Base-by-base conservation (phyloP, 345 rosid genomes). In the Kernera saxatilis region DNA sequence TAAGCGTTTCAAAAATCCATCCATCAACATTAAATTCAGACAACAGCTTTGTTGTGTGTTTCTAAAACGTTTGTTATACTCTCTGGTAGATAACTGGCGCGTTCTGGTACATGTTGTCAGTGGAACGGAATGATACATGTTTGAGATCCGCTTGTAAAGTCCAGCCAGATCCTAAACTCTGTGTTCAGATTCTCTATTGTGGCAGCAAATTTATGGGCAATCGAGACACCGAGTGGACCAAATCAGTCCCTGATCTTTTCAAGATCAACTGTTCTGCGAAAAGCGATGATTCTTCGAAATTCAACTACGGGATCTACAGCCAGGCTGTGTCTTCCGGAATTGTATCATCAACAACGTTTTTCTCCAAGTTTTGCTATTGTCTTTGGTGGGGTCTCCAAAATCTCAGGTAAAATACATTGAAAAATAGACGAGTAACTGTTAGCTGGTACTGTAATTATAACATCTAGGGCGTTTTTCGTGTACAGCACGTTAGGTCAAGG, bases 351-450 rank as follows among this genome's bases (percentile, higher is more conserved):
- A 70, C 80, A 26, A 29, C 52, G 7, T 85, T 92, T 46, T 50
- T 81, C 80, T 63, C 88, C 15, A 89, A 86, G 72, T 89, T 89
- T 76, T 84, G 81, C 54, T 89, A 85, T 78, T 92, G 96, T 66
- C 85, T 89, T 8, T 89, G 98, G 98, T 92, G 96, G 96, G 98
- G 98, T 26, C 80, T 92, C 45, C 96, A 92, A 75, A 92, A 92
- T 73, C 74, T 89, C 79, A 92, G 97, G 97, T 91, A 71, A 40
- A 22, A 12, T 0, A 50, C 44, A 32, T 26, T 48, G 32, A 70
- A 70, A 3, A 70, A 3, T 35, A 5, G 5, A 50, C 2, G 45
- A 65, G n/a, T 49, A 19, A 45, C 14, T 18, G 6, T 5, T n/a
- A 8, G 15, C 26, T 58, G 43, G 48, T 17, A 5, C 32, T 59